Evolutionary conservation across 371 early-diverging fungal genomes (phyloP).

Genomic region (Mucor circinelloides): DNA sequence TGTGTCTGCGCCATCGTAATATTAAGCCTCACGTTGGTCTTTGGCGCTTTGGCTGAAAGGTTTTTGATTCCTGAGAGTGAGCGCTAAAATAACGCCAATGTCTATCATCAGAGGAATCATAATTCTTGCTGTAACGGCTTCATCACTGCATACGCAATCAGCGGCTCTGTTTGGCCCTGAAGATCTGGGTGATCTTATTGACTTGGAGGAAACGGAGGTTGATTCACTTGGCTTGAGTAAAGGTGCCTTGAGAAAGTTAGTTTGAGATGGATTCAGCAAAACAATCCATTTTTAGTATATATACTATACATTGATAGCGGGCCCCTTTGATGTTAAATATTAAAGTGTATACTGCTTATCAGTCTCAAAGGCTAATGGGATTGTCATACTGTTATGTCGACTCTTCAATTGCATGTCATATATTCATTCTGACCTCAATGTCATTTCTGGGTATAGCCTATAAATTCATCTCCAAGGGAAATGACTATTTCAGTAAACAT

Average conservation of each 20-base stretch:
- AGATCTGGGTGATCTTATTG: neutral
- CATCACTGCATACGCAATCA: neutral
- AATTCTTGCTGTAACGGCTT: neutral
- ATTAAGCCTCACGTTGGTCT: neutral
- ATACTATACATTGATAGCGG: neutral
- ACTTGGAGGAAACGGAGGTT: neutral
- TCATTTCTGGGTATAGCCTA: neutral
- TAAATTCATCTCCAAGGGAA: neutral
- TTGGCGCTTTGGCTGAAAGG: neutral
- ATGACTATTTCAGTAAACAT: no score
- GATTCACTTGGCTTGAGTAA: neutral
- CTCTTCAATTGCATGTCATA: neutral
- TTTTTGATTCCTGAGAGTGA: neutral
- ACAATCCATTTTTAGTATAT: no score
- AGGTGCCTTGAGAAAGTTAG: neutral
- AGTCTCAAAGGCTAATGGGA: no score
- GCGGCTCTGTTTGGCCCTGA: neutral
- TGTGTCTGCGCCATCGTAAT: neutral
- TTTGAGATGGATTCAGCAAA: neutral
- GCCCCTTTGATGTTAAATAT: neutral
- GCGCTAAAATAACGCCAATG: neutral
- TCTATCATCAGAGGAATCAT: neutral
- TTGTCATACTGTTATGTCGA: neutral
- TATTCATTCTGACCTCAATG: neutral
- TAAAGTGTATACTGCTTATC: no score